Conservation (phyloP, 495 filamentous ascomycete species). For the Penicillium simplicissimum region DNA sequence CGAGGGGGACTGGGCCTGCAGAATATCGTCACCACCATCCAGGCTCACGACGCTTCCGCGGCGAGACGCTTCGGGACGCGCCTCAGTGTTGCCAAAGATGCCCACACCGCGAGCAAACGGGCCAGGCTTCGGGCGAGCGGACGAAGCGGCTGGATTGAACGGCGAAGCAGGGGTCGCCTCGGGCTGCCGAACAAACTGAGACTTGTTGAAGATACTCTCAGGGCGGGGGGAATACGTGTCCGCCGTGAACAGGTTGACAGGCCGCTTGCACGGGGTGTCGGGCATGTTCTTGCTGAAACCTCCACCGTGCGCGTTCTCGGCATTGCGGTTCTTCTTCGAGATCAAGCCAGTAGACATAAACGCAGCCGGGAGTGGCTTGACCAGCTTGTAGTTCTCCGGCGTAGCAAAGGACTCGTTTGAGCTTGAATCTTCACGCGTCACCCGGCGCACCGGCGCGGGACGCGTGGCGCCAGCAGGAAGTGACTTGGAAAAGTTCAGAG, state of each 20-base stretch:
- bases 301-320: slow-evolving; percentile 47
- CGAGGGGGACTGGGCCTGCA: slow-evolving; percentile 55
- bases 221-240: slow-evolving; percentile 55
- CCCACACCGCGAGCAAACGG: slow-evolving; percentile 67
- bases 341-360: slow-evolving; percentile 95
- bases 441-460: slow-evolving; percentile 41
- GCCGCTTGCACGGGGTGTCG: slow-evolving; percentile 93
- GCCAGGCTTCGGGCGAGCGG: slow-evolving; percentile 47
- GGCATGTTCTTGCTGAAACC: slow-evolving; percentile 59
- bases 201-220: slow-evolving; percentile 55
- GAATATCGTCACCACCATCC: slow-evolving; percentile 70
- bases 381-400: slow-evolving; percentile 78
- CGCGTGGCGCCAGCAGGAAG: slow-evolving; percentile 67
- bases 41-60: slow-evolving; percentile 75
- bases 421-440: slow-evolving; percentile 45
- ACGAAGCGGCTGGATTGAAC: slow-evolving; percentile 51
- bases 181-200: slow-evolving; percentile 58
- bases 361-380: slow-evolving; percentile 79
- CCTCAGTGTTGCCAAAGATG: slow-evolving; percentile 65
- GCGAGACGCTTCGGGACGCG: slow-evolving; percentile 53
- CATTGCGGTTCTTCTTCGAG: slow-evolving; percentile 74
- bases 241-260: slow-evolving; percentile 62
- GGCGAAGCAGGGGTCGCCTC: slow-evolving; percentile 66
- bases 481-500: slow-evolving; percentile 75
- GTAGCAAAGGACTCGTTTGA: slow-evolving; percentile 67